Evolutionary conservation across 805 yeast species (phyloP), one percentile per base, ranked within the genome.

Genomic region (Teunomyces aglyptinius): DNA sequence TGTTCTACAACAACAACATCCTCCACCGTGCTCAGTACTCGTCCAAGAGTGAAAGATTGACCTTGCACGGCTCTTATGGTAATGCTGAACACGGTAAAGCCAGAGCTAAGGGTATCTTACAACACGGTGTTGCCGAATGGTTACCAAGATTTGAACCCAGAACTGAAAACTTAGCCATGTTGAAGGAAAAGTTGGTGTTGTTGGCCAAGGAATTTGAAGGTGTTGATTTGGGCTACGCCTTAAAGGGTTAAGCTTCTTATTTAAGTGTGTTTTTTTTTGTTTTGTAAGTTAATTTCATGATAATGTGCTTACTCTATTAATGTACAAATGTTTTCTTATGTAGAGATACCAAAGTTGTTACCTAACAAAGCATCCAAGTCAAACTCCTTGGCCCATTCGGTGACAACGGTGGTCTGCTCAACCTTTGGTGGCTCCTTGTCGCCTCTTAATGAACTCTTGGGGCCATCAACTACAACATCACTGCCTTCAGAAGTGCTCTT

Each of bases 331-430:
- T 20, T 24, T 13, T 6, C 8, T 45, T 34, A 46, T n/a, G 20
- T 35, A 28, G 54, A 51, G 34, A 67, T 59, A 20, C 75, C 75
- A 54, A 70, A 71, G 50, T 70, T 67, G 48, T 70, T 76, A 38
- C 72, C 67, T 60, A 91, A 83, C 52, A 91, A 75, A 3, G 87
- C 89, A 64, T 89, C 97, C 56, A 94, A 75, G 67, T 90, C 96
- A 64, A 94, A 91, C 70, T 91, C 99, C 66, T 89, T 80, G 16
- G 97, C 84, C 97, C 98, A 94, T 56, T 81, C 78, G 12, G 77
- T 69, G n/a, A 94, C 99, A 58, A 94, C 80, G 10, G 89, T 82
- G 29, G 92, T 86, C 59, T 82, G 80, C 55, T 82, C 87, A 48
- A 73, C 76, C 50, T 75, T 76, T 29, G 74, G 71, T 6, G 73